Evolutionary conservation across 345 rosid genomes (phyloP), one percentile per base, ranked within the genome.

Genomic region (Citrus medica): DNA sequence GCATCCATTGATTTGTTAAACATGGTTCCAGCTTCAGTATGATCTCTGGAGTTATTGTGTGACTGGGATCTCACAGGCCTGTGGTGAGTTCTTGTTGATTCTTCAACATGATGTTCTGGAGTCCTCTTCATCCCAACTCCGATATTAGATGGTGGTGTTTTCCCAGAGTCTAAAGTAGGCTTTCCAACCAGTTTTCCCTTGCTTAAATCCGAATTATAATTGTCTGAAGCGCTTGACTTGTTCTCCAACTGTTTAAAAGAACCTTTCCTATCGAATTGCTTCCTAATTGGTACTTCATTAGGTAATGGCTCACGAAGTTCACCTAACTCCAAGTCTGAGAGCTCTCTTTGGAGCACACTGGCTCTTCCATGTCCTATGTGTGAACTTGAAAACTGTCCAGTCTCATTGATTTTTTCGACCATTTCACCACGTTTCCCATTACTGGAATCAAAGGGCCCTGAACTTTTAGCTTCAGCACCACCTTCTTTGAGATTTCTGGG

Each of bases 291-390:
- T 81, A 83, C 86, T 78, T 88, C 93, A 37, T 88, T 97, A 9
- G 76, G 84, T 68, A 81, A 64, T 76, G 94, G 87, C 78, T 92
- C 97, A 42, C 94, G 97, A 71, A 93, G 90, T 85, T 95, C 99
- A 82, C 99, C 99, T 73, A 93, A 83, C 90, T 95, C 99, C 90
- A 95, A 86, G 79, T 91, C 95, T 32, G 97, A 88, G 77, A 84
- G 82, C 86, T 91, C 97, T 85, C 93, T 88, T 65, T 86, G 97
- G 82, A 94, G 95, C 40, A 81, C 22, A 75, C 76, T 73, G 55
- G 83, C 88, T 82, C 86, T 91, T 74, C 90, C 93, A 82, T 86
- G 86, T 22, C 86, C 90, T 42, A 78, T 68, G 59, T 67, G 81
- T 62, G 80, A 58, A 76, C 84, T 87, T 77, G 92, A 68, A 81